A percentile compares a stretch with the other conserved stretches of the same genome.
phyloP scores from a whole-genome alignment of 2,329 filamentous ascomycete genomes.

The Pyricularia pennisetigena region DNA sequence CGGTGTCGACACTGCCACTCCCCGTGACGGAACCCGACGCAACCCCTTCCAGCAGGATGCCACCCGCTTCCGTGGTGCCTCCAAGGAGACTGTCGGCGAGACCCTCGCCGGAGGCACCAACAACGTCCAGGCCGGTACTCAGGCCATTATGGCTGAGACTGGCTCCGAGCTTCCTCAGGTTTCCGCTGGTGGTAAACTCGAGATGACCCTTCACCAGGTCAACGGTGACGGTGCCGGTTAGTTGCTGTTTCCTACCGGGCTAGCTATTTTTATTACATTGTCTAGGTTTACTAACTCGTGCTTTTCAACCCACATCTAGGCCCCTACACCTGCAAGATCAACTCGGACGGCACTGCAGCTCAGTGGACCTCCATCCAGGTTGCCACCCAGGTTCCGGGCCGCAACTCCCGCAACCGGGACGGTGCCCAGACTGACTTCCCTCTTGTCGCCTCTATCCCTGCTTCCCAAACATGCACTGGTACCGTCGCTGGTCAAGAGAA shows the following conservation, averaged over 20 bases:
- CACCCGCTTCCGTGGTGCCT: slow-evolving; percentile 48
- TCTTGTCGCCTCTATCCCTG: slow-evolving; percentile 47
- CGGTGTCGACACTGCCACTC: slow-evolving; percentile 42
- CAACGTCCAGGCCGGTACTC: slow-evolving; percentile 44
- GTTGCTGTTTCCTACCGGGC: too few species aligned
- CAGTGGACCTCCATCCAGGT: slow-evolving; percentile 45
- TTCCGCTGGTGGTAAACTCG: slow-evolving; percentile 41
- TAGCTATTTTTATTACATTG: too few species aligned
- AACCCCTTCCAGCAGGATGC: slow-evolving; percentile 55
- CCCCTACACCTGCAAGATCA: slow-evolving; percentile 56
- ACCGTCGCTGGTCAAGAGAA: slow-evolving; percentile 47
- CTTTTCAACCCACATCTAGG: slow-evolving; percentile 14
- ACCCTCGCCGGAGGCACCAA: slow-evolving; percentile 48
- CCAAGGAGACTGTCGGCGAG: slow-evolving; percentile 45
- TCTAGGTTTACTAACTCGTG: too few species aligned
- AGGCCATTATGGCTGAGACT: slow-evolving; percentile 46
- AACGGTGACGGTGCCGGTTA: slow-evolving; percentile 49
- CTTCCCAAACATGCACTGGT: slow-evolving; percentile 46
- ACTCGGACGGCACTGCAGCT: slow-evolving; percentile 45
- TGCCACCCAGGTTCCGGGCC: slow-evolving; percentile 40
- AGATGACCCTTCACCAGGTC: slow-evolving; percentile 58
- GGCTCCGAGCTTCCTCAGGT: slow-evolving; percentile 50
- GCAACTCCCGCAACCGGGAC: slow-evolving; percentile 35
- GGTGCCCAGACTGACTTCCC: slow-evolving; percentile 33
- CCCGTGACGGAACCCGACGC: slow-evolving; percentile 50